These are phyloP conservation scores for Fusarium verticillioides DNA, from an alignment of 2,329 filamentous ascomycete genomes.

Conservation along the genomic window DNA sequence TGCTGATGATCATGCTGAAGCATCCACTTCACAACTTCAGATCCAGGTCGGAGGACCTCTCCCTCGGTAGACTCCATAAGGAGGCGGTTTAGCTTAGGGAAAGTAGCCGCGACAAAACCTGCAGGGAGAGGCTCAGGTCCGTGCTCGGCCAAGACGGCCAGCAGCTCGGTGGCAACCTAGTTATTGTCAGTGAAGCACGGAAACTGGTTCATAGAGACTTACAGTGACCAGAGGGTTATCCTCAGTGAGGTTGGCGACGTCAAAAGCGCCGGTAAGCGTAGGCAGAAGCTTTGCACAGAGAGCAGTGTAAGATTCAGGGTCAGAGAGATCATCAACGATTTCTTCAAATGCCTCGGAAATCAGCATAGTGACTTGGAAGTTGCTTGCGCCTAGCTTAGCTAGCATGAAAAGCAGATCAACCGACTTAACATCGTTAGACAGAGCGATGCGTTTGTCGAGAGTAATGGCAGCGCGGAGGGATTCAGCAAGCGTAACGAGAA, in stretches of 20 bases:
- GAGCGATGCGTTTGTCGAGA: slow-evolving; percentile 78
- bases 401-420: slow-evolving; percentile 88
- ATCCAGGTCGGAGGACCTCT: slow-evolving; percentile 87
- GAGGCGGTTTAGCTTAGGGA: slow-evolving; percentile 87
- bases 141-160: slow-evolving; percentile 83
- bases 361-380: slow-evolving; percentile 90
- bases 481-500: slow-evolving; percentile 90
- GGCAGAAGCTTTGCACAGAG: slow-evolving; percentile 90
- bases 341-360: slow-evolving; percentile 94
- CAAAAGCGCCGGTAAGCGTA: slow-evolving; percentile 87
- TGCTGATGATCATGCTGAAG: slow-evolving; percentile 90
- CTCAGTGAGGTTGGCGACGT: slow-evolving; percentile 85
- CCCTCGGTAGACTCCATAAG: slow-evolving; percentile 87
- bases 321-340: slow-evolving; percentile 76
- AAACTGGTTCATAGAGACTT: slow-evolving; percentile 42
- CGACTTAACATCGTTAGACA: slow-evolving; percentile 77
- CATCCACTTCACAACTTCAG: slow-evolving; percentile 88
- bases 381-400: slow-evolving; percentile 86
- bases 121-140: slow-evolving; percentile 86
- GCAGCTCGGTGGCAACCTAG: slow-evolving; percentile 82
- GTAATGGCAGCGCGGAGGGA: slow-evolving; percentile 85
- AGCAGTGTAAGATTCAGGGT: slow-evolving; percentile 75
- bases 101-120: slow-evolving; percentile 84
- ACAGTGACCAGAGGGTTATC: slow-evolving; percentile 85
- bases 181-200: slow-evolving; percentile 32